A percentile compares a stretch with the other conserved stretches of the same genome.
phyloP scores from a whole-genome alignment of 2,329 filamentous ascomycete species.

The Talaromyces sp. region DNA sequence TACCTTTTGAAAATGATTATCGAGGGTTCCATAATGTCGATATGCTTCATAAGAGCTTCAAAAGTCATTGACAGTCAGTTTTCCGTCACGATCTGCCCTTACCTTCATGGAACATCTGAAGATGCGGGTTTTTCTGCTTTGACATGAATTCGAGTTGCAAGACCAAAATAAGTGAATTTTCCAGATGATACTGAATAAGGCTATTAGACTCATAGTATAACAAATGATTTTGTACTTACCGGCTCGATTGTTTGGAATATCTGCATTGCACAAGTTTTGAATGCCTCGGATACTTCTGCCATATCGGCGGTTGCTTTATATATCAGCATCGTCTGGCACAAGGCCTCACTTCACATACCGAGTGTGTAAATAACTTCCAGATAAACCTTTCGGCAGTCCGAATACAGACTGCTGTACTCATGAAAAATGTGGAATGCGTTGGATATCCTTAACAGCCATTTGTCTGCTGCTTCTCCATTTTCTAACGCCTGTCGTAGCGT shows the following conservation, averaged over 20 bases:
- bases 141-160: slow-evolving; percentile 63
- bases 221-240: neutral
- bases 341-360: slow-evolving; percentile 30
- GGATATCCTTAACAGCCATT: slow-evolving; percentile 70
- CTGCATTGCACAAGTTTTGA: neutral
- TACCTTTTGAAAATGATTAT: slow-evolving; percentile 59
- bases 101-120: slow-evolving; percentile 38
- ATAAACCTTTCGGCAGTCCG: neutral
- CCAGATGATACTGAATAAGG: slow-evolving; percentile 48
- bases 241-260: neutral
- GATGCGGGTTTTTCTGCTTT: slow-evolving; percentile 29
- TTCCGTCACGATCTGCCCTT: slow-evolving; percentile 9
- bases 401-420: slow-evolving; percentile 20
- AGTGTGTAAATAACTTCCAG: slow-evolving; percentile 62
- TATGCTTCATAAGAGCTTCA: slow-evolving; percentile 55
- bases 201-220: neutral
- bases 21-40: slow-evolving; percentile 55
- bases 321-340: neutral
- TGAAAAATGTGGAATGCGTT: slow-evolving; percentile 49
- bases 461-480: slow-evolving; percentile 52
- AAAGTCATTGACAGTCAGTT: slow-evolving; percentile 12
- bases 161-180: slow-evolving; percentile 61
- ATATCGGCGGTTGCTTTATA: slow-evolving; percentile 15
- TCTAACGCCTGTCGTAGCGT: slow-evolving; percentile 60
- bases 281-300: slow-evolving; percentile 16